Base-by-base conservation (phyloP, 306 rosid genomes). In the Ceratonia siliqua region DNA sequence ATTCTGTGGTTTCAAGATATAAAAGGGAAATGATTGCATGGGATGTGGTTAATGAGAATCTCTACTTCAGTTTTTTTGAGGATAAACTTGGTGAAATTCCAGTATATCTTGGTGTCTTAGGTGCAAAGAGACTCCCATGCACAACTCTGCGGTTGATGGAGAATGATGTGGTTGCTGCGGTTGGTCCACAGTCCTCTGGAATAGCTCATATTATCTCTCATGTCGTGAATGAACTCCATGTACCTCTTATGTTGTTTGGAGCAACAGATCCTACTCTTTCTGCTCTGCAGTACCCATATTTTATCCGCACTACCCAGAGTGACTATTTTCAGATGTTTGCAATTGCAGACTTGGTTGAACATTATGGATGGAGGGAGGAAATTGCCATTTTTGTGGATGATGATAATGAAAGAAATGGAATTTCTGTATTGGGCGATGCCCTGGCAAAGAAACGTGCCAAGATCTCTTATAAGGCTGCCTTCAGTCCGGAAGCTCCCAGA, bases 131-230 rank as follows among this genome's bases (percentile, higher is more conserved):
- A n/a, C n/a, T n/a, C n/a, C n/a, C 43, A 41, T 89, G 90, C 72
- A 95, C 72, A 95, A 97, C 98, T 82, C 78, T 95, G 91, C 92
- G 89, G 89, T 82, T 95, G 73, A 82, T 92, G 81, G 96, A 87
- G 80, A 59, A 87, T 13, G 92, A 90, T 48, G 96, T 95, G 46
- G 82, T 92, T 45, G 93, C 82, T 7, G 89, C 87, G 2, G 75
- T 95, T n/a, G 99, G 99, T 24, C 98, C 99, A 18, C 99, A 89
- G 57, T 95, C 99, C 8, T 95, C 99, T 0, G 98, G 92, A 64
- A 95, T 95, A 82, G 89, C 92, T 43, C 99, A 95, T 82, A 77
- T 90, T 56, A 90, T 92, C 59, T 87, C 98, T 62, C 99, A 95
- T n/a, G 93, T 92, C 21, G 89, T 76, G 17, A 86, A 87, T 68